These are phyloP conservation scores for Camellia sinensis DNA, from an alignment of 148 eudicot species.

Conservation along the genomic window DNA sequence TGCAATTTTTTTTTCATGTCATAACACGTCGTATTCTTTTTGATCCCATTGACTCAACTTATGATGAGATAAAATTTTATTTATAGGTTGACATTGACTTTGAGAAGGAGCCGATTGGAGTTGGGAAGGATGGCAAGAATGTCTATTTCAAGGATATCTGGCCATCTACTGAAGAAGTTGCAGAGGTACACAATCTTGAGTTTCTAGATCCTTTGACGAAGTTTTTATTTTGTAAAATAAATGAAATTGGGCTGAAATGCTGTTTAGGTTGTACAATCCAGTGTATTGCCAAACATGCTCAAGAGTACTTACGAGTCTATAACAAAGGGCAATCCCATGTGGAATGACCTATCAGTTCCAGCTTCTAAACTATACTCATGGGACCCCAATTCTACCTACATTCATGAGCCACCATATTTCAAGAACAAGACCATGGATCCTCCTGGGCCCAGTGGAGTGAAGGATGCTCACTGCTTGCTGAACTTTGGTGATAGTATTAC, in stretches of 20 bases:
- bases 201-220: neutral
- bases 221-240: neutral
- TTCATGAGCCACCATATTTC: conserved; percentile 13
- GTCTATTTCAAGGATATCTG: neutral
- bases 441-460: conserved; percentile 4
- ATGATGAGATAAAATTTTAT: conserved; percentile 7
- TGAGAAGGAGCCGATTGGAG: neutral
- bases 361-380: neutral
- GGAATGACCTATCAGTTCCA: conserved; percentile 10
- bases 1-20: neutral
- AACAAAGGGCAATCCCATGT: conserved; percentile 5
- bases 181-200: neutral
- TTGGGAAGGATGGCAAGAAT: neutral
- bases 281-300: conserved; percentile 8
- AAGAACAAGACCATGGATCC: conserved; percentile 4
- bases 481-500: conserved; percentile 2
- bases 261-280: conserved; percentile 2
- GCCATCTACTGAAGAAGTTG: neutral
- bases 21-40: neutral
- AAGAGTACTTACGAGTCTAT: conserved; percentile 5
- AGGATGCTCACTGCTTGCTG: conserved; percentile 11
- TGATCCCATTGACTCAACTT: neutral
- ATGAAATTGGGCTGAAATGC: neutral
- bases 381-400: conserved; percentile 14
- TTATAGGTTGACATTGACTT: neutral